Evolutionary conservation across 2,329 filamentous ascomycete genomes (phyloP).

Genomic region (Akanthomyces uredinophilus): DNA sequence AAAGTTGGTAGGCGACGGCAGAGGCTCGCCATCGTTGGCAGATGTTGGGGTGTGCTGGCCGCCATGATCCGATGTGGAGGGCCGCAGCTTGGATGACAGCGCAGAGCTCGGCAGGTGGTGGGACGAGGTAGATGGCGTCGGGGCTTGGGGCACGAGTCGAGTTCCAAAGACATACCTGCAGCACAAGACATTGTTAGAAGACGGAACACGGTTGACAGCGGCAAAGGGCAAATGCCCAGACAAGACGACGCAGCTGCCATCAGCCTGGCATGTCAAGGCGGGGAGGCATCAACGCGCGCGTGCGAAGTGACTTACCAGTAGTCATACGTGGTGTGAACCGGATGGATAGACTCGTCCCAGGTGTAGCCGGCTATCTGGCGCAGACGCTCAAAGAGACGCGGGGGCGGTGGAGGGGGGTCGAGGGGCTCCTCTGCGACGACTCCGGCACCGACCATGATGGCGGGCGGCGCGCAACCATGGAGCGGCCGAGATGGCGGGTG

Average conservation of each 20-base stretch:
- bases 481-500: neutral
- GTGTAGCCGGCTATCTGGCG: constrained; percentile 68
- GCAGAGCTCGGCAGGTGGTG: constrained; percentile 41
- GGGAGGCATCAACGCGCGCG: neutral
- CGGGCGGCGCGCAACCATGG: constrained; percentile 14
- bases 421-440: constrained; percentile 49
- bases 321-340: constrained; percentile 70
- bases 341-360: constrained; percentile 62
- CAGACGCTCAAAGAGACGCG: constrained; percentile 66
- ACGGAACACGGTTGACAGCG: neutral
- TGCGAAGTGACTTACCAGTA: constrained; percentile 59
- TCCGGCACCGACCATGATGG: constrained; percentile 47
- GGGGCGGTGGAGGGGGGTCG: constrained; percentile 60
- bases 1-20: constrained; percentile 26
- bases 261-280: neutral
- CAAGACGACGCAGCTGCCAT: no score
- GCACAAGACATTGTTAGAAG: constrained; percentile 17
- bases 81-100: constrained; percentile 37
- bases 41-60: constrained; percentile 29
- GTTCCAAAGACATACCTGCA: constrained; percentile 62
- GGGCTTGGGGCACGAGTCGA: constrained; percentile 49
- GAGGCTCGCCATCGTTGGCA: constrained; percentile 31
- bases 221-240: neutral
- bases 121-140: constrained; percentile 42
- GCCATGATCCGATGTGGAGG: constrained; percentile 38